Evolutionary conservation across 2,329 filamentous ascomycete genomes (phyloP), one percentile per base, ranked within the genome.

Genomic region (Cordyceps militaris): DNA sequence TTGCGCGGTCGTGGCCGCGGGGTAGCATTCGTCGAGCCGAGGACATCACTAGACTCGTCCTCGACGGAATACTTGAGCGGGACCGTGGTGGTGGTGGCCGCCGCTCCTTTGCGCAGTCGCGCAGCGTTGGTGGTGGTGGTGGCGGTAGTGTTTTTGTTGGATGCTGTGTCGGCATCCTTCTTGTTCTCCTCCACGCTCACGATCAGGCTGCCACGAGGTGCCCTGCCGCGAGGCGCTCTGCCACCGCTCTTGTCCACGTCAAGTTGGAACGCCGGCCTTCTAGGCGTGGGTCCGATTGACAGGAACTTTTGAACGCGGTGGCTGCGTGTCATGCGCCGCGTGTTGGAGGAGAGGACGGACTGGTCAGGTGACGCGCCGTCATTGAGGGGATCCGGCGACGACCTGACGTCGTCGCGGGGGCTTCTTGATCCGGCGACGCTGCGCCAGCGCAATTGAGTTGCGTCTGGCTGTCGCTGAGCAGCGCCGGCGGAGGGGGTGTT

Each of bases 151-250:
- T n/a, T n/a, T n/a, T n/a, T n/a, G n/a, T n/a, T n/a, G n/a, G n/a
- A n/a, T n/a, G n/a, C n/a, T 70, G 61, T 42, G 43, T 72, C 70
- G 55, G 69, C 63, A 53, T 70, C 64, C 1, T 78, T 76, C 2
- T 79, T n/a, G n/a, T n/a, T 76, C 66, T 84, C 80, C 54, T 84
- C 80, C 54, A 83, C 79, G 10, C 81, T 83, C 54, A 83, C 79
- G 46, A 75, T 71, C 44, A 84, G 71, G 58, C 73, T 76, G 58
- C 74, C 76, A 66, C 82, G 79, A 3, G 80, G 79, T 48, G 79
- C 74, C 47, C 73, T 32, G 46, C n/a, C n/a, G 46, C 46, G 38
- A 21, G n/a, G 16, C n/a, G 34, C n/a, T 38, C 38, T 11, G 46
- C 42, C 3, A 21, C 21, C 13, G 13, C 42, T 72, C 62, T 78